A percentile compares a stretch with the other conserved stretches of the same genome.
Evolutionary conservation across 2,329 filamentous ascomycete species (phyloP).

Genomic region (Colletotrichum sp.): DNA sequence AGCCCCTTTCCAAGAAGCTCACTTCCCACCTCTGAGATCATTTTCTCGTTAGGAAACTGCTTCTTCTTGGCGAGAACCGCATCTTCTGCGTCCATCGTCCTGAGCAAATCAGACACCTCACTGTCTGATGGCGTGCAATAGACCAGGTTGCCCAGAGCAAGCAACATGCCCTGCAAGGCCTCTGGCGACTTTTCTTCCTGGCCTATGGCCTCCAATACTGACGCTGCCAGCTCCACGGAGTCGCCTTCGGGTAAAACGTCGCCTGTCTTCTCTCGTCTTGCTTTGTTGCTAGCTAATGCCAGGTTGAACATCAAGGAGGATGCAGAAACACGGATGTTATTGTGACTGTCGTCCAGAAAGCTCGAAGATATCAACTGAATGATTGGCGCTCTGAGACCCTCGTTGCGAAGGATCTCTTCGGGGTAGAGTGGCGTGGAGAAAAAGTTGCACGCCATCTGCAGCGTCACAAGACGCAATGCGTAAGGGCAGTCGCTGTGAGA

Average conservation of each 20-base stretch:
- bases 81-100: slow-evolving; percentile 75
- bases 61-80: slow-evolving; percentile 65
- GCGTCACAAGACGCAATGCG: slow-evolving; percentile 79
- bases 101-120: slow-evolving; percentile 80
- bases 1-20: slow-evolving; percentile 59
- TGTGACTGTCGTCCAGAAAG: slow-evolving; percentile 78
- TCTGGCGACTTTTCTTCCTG: slow-evolving; percentile 69
- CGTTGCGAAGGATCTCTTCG: slow-evolving; percentile 62
- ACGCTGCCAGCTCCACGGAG: slow-evolving; percentile 83
- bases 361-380: slow-evolving; percentile 76
- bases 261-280: slow-evolving; percentile 60
- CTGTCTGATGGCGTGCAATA: slow-evolving; percentile 75
- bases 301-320: slow-evolving; percentile 87
- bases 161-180: slow-evolving; percentile 76
- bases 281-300: slow-evolving; percentile 70
- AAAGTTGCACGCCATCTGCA: slow-evolving; percentile 85
- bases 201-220: slow-evolving; percentile 74
- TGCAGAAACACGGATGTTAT: slow-evolving; percentile 79
- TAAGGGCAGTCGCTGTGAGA: slow-evolving; percentile 70
- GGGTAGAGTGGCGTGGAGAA: slow-evolving; percentile 78
- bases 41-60: slow-evolving; percentile 59
- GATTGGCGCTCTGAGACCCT: slow-evolving; percentile 59
- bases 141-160: slow-evolving; percentile 77
- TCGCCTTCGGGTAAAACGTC: slow-evolving; percentile 70
- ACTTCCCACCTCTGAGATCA: slow-evolving; percentile 60